Evolutionary conservation across 164 flowering plant species (phyloP), one percentile per base, ranked within the genome.

Genomic region (Macadamia tetraphylla): DNA sequence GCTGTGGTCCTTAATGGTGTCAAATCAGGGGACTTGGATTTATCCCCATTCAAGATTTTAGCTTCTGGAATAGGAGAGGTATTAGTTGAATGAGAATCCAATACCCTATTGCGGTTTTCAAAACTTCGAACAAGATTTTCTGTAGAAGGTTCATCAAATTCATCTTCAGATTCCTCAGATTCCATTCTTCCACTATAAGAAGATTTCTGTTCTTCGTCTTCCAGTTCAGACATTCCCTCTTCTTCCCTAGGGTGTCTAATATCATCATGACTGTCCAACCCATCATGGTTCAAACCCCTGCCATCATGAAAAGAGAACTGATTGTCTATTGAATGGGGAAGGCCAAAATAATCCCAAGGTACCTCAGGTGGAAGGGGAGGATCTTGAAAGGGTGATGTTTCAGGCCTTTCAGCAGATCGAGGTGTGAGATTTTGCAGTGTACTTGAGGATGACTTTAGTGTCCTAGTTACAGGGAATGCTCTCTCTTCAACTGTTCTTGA

Each of bases 261-360:
- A 70, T 81, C 83, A 72, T 81, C 86, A 51, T 52, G 71, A 73
- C 68, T 70, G 58, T 84, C 94, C 30, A 72, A 70, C 10, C 68
- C 82, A 67, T 75, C 82, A 67, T 75, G 76, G 66, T 67, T 70
- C 63, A 68, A 15, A 29, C 52, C 84, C 64, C 68, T 73, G 12
- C 73, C 83, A 42, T 85, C 87, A 65, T 78, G 87, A 69, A 78
- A 78, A 70, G 94, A 82, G 74, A 84, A 78, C 51, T 84, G 88
- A 42, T 78, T 73, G 62, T 88, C 89, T 66, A 74, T 72, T 1
- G 92, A 83, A 79, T 78, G 84, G 70, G 70, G 76, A 58, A 82
- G 82, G 65, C 81, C 91, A 76, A 92, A 94, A 74, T 70, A 94
- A 80, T 94, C 99, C 97, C 98, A 94, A 23, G 86, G 90, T 62